These are phyloP conservation scores for Suillus clintonianus DNA, from an alignment of 768 basidiomycete genomes.

Conservation along the genomic window DNA sequence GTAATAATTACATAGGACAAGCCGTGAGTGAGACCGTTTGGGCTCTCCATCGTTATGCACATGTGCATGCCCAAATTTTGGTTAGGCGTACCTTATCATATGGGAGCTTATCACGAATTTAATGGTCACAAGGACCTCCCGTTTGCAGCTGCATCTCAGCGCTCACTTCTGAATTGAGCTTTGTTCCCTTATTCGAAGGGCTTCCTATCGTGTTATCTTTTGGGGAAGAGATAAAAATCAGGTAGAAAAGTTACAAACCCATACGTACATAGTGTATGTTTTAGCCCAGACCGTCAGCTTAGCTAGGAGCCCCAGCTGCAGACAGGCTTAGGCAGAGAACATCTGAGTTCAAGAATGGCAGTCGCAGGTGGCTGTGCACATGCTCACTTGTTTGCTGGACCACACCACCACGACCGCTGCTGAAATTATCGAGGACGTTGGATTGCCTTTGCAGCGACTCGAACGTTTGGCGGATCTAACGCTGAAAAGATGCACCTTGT, in stretches of 20 bases:
- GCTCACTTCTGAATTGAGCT: not conserved
- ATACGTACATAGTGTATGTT: too few relatives aligned
- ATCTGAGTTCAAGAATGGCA: too few relatives aligned
- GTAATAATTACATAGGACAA: not conserved
- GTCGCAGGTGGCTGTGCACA: not conserved
- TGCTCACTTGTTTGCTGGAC: not conserved
- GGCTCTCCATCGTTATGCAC: not conserved
- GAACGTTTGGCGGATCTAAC: not conserved
- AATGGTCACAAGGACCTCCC: not conserved
- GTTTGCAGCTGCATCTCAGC: not conserved
- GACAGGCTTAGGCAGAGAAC: too few relatives aligned
- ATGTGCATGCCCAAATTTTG: not conserved
- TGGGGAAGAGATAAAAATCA: not conserved
- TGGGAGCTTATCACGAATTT: not conserved
- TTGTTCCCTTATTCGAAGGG: not conserved
- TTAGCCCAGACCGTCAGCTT: too few relatives aligned
- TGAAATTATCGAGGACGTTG: too few relatives aligned
- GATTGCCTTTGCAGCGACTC: not conserved
- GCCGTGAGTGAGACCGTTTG: not conserved
- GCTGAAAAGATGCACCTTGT: not conserved
- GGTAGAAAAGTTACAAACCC: too few relatives aligned
- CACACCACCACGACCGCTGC: not conserved
- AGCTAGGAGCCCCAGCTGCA: too few relatives aligned
- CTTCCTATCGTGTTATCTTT: not conserved
- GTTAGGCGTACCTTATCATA: not conserved